Evolutionary conservation across 345 rosid genomes (phyloP), one percentile per base, ranked within the genome.

Genomic region (Acer saccharum): DNA sequence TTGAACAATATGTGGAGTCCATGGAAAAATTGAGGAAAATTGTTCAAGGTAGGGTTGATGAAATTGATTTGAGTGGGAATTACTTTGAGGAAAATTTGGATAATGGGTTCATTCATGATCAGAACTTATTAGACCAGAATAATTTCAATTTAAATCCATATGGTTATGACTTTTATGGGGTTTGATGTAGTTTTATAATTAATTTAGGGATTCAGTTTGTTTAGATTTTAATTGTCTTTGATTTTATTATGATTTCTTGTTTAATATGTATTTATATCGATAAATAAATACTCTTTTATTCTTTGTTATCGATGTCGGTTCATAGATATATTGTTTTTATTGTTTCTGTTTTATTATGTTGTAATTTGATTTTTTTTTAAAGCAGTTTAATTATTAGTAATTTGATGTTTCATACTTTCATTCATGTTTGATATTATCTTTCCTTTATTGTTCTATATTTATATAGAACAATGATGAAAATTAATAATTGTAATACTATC

Each of bases 31-130:
- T 69, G 61, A 79, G 68, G 50, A 67, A 39, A 1, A 74, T 7
- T 11, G 73, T 64, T 1, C 48, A 35, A 18, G 2, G 17, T n/a
- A 78, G 46, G 67, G 20, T 64, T 46, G 76, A 71, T 32, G 76
- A 54, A 43, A 32, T 3, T 32, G 39, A 32, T 21, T 20, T 65
- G 32, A 5, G 23, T 35, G 65, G 29, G 14, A 11, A 11, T 11
- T 11, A 50, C 7, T 27, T 1, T n/a, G 1, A 43, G 81, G 72
- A 20, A 12, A 41, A 10, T 23, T 44, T 57, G 21, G 12, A 6
- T 20, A 6, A 66, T 35, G 58, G 41, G 10, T 25, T 71, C 29
- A 68, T 1, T 14, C 39, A 32, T 32, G 10, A 14, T 25, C 55
- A 54, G 6, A 32, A 32, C 12, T 14, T 16, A 52, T 52, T 52